Evolutionary conservation across 768 basidiomycete species (phyloP), one percentile per base, ranked within the genome.

Genomic region (Boletus patriciae): DNA sequence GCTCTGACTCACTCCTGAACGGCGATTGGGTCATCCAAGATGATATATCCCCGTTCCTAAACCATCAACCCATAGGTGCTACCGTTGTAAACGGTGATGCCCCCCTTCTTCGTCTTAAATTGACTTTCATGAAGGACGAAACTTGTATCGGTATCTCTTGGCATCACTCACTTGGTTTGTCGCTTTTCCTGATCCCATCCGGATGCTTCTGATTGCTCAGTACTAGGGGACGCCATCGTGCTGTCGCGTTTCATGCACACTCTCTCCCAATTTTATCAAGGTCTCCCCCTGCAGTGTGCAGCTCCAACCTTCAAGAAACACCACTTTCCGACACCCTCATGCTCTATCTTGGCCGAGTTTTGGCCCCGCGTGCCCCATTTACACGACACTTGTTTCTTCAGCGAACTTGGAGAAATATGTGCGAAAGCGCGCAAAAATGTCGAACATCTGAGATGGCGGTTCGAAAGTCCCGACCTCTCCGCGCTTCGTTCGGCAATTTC

Each of bases 151-250:
- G 69, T 23, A 57, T 74, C 19, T 66, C 70, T 3, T 74, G 72
- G 73, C 64, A 74, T 43, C 74, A 74, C 41, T 61, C 65, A 8
- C 68, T 74, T 11, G 73, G 73, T 72, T 53, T 23, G 55, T 53
- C n/a, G 16, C 15, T 34, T 52, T 38, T 21, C 6, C 8, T 43
- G 13, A 34, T 34, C 4, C 9, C 5, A 25, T 34, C 13, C 13
- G 13, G 11, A 18, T 15, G 0, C 12, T 27, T 40, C 42, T 63
- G 23, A 63, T 40, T 1, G 12, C 16, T 40, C 15, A 36, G 18
- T 21, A 12, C 25, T 40, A 74, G 73, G 74, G 8, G 73, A 74
- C 29, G 70, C 64, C 3, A 50, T 63, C 11, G 48, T 60, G n/a
- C 41, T 74, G 2, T 55, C 60, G 15, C 69, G 63, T 18, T 72